phyloP scores from a whole-genome alignment of 441 rosid genomes.

The California macrophylla region DNA sequence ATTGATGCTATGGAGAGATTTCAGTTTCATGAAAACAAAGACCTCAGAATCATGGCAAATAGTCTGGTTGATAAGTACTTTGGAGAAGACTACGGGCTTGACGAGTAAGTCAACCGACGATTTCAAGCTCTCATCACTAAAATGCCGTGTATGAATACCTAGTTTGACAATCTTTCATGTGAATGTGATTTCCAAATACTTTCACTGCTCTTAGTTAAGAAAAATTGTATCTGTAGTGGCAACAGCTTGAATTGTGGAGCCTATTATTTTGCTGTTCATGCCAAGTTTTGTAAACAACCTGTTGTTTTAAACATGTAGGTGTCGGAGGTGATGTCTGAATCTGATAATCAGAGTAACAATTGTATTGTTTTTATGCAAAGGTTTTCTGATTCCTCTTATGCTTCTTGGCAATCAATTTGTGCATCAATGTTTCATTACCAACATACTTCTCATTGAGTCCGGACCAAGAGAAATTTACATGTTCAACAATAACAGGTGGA shows the following conservation, averaged over 20 bases:
- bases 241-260: background rate
- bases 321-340: too few relatives aligned
- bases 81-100: slow-evolving; percentile 78
- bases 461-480: background rate
- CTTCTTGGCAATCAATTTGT: background rate
- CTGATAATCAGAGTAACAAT: background rate
- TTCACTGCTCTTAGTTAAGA: background rate
- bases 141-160: background rate
- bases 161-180: background rate
- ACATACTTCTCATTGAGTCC: background rate
- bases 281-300: background rate
- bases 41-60: slow-evolving; percentile 85
- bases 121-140: background rate
- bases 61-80: slow-evolving; percentile 76
- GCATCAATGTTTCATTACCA: background rate
- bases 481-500: too few relatives aligned
- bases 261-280: background rate
- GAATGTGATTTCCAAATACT: background rate
- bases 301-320: background rate
- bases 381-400: background rate
- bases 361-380: too few relatives aligned
- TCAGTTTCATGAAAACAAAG: slow-evolving; percentile 91
- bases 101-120: slow-evolving; percentile 24
- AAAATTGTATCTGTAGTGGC: background rate
- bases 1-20: slow-evolving; percentile 90